Evolutionary conservation across 1,284 basidiomycete genomes (phyloP).

Genomic region (Puccinia hordei): DNA sequence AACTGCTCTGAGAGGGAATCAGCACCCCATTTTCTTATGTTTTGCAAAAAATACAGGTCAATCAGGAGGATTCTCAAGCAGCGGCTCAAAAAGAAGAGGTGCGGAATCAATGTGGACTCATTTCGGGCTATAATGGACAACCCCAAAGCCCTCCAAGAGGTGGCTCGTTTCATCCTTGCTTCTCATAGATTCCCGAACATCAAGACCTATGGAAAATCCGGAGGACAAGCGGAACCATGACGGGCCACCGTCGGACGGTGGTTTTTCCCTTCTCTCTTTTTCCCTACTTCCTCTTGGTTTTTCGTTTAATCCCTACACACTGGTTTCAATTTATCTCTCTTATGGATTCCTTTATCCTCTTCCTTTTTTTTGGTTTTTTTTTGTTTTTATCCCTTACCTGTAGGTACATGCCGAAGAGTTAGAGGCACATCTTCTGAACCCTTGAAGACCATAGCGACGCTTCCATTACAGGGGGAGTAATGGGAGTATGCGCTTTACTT

Average conservation of each 20-base stretch:
- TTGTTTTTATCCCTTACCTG: not conserved
- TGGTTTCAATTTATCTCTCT: not conserved
- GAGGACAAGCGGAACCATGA: not conserved
- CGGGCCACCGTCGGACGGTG: not conserved
- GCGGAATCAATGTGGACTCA: not conserved
- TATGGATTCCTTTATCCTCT: not conserved
- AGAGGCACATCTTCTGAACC: not conserved
- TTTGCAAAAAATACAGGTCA: no score
- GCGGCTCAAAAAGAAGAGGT: not conserved
- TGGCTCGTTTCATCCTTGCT: not conserved
- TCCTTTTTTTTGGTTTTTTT: not conserved
- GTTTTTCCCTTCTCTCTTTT: not conserved
- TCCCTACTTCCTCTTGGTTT: not conserved
- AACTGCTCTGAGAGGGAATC: no score
- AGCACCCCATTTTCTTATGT: no score
- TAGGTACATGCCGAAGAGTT: not conserved
- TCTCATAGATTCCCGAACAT: not conserved
- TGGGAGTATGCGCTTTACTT: not conserved
- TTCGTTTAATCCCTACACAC: not conserved
- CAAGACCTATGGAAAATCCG: not conserved
- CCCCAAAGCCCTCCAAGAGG: not conserved
- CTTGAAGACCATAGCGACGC: not conserved
- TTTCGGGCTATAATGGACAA: slow-evolving; percentile 2
- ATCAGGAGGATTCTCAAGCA: not conserved
- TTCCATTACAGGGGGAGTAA: slow-evolving; percentile 2